A percentile compares a stretch with the other conserved stretches of the same genome.
Evolutionary conservation across 495 filamentous ascomycete genomes (phyloP).

Genomic region (Podospora pseudocomata): DNA sequence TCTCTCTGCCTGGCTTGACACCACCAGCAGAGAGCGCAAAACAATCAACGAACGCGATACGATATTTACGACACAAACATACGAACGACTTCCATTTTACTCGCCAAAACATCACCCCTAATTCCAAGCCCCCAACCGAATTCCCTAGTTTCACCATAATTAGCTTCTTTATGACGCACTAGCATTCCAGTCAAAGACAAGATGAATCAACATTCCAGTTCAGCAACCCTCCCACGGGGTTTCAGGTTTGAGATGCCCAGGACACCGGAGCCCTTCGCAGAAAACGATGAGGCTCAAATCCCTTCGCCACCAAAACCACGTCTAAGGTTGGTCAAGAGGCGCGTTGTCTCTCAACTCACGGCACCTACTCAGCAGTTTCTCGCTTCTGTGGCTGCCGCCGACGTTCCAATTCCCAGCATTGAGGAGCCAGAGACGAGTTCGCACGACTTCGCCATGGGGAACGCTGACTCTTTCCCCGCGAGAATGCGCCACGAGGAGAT

Average conservation of each 20-base stretch:
- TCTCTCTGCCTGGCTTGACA: neutral
- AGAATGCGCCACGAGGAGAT: slow-evolving; percentile 28
- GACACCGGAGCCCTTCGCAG: slow-evolving; percentile 43
- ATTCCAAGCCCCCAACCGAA: slow-evolving; percentile 7
- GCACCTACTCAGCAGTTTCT: slow-evolving; percentile 56
- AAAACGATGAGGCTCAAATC: slow-evolving; percentile 32
- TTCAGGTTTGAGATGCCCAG: slow-evolving; percentile 41
- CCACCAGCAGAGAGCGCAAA: neutral
- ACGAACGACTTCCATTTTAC: neutral
- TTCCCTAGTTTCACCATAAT: slow-evolving; percentile 2
- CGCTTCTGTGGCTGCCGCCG: slow-evolving; percentile 54
- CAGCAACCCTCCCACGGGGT: slow-evolving; percentile 39
- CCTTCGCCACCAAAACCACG: slow-evolving; percentile 44
- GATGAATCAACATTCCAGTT: slow-evolving; percentile 44
- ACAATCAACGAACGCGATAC: slow-evolving; percentile 6
- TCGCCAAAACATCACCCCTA: neutral
- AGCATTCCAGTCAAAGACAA: slow-evolving; percentile 29
- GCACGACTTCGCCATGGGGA: slow-evolving; percentile 37
- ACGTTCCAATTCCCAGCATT: slow-evolving; percentile 54
- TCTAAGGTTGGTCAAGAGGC: slow-evolving; percentile 46
- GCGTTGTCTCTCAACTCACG: slow-evolving; percentile 39
- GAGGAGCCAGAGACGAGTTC: slow-evolving; percentile 37
- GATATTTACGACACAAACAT: neutral
- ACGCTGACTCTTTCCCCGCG: slow-evolving; percentile 24
- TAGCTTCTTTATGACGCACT: slow-evolving; percentile 26